Base-by-base conservation (phyloP, 768 basidiomycete genomes). In the Guyanaporus albipodus region DNA sequence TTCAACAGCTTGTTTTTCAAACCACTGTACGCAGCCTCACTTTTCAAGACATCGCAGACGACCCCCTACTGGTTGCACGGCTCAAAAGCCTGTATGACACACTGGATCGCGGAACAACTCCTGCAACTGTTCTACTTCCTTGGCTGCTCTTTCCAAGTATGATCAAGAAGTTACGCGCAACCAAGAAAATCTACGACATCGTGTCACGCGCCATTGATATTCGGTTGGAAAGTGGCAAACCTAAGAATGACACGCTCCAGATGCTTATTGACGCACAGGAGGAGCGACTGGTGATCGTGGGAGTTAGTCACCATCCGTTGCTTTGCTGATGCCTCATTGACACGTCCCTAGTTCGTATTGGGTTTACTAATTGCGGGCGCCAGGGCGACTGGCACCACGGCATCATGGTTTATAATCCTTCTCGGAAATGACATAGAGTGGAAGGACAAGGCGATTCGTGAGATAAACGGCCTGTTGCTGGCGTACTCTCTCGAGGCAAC, bases 101-200 rank as follows among this genome's bases (percentile, higher is more conserved):
- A 28, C 72, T 90, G 44, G 87, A 90, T 56, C 69, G 68, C 15
- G 80, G 81, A 36, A 87, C 84, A 3, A 88, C 87, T 0, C 84
- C 86, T 1, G 74, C 81, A 2, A 83, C 82, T 4, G 74, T 90
- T 45, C 74, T 90, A 14, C 65, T 87, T 24, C 87, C 87, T 31
- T 89, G 87, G 87, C 67, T 89, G 39, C 87, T 87, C 8, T 79
- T 76, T 36, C 82, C 81, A 4, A 82, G 83, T 17, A 85, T 85
- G 80, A 62, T 87, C 44, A 76, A 68, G 56, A 87, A 87, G 60
- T 62, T 86, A 32, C 73, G 78, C 64, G 81, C 87, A 12, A 88
- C 87, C 26, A 88, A 86, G 64, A 70, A 80, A 54, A 82, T 90
- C 45, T 88, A 87, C 61, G 78, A 82, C 52, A 86, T 90, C 53